Percentiles rank a stretch among this genome's conserved stretches.
Evolutionary conservation across 441 rosid genomes (phyloP).

Genomic region (Populus tomentosa): DNA sequence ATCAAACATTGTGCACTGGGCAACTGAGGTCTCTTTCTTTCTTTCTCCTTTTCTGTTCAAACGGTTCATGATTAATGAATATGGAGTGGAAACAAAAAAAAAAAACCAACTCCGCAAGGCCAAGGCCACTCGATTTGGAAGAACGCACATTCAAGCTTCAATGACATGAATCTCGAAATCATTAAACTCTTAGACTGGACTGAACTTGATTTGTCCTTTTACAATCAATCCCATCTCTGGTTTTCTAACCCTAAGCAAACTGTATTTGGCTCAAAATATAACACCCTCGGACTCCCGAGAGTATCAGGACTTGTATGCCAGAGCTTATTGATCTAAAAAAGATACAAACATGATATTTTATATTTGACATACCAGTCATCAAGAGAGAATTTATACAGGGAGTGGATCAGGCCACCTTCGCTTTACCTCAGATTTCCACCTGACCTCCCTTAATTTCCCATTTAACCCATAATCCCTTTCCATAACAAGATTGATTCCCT

Average conservation of each 20-base stretch:
- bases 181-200: neutral
- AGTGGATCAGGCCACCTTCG: constrained; percentile 56
- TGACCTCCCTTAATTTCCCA: constrained; percentile 75
- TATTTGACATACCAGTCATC: neutral
- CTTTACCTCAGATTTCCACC: constrained; percentile 74
- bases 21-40: neutral
- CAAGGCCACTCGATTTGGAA: neutral
- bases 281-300: neutral
- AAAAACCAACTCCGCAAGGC: neutral
- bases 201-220: neutral
- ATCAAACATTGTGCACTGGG: neutral
- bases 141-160: neutral
- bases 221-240: neutral
- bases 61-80: neutral
- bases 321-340: neutral
- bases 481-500: constrained; percentile 89
- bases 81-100: neutral
- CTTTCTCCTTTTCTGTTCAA: neutral
- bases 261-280: neutral
- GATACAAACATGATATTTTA: neutral
- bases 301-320: neutral
- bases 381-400: constrained; percentile 18
- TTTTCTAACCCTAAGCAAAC: neutral
- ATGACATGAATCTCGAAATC: neutral
- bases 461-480: constrained; percentile 81